These are phyloP conservation scores for Luffa aegyptiaca DNA, from an alignment of 306 rosid genomes.

Conservation along the genomic window DNA sequence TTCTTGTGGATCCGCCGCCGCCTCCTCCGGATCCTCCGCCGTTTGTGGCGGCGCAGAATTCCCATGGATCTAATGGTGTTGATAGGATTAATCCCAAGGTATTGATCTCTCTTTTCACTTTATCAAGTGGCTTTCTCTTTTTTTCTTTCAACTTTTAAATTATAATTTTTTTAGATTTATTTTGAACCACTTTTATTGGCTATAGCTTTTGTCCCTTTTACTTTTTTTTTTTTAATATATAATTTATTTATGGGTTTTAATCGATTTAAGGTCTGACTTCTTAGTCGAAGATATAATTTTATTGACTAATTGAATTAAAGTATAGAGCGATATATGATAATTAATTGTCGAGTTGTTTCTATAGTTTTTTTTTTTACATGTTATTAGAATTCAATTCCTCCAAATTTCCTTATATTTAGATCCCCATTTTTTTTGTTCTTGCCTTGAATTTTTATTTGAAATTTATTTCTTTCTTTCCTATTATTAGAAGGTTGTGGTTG, in stretches of 20 bases:
- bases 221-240: background rate
- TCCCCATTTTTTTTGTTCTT: too few relatives aligned
- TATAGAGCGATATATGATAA: too few relatives aligned
- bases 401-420: background rate
- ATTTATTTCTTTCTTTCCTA: too few relatives aligned
- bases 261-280: too few relatives aligned
- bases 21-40: conserved; percentile 23
- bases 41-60: conserved; percentile 36
- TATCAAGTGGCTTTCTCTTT: background rate
- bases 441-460: too few relatives aligned
- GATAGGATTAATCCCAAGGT: conserved; percentile 60
- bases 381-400: background rate
- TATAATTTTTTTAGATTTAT: background rate
- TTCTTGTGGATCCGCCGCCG: conserved; percentile 35
- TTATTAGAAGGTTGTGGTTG: too few relatives aligned
- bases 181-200: background rate
- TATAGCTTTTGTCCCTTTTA: background rate
- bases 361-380: too few relatives aligned
- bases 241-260: too few relatives aligned
- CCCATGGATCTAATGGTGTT: conserved; percentile 69
- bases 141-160: background rate
- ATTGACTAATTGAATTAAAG: too few relatives aligned
- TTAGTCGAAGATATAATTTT: too few relatives aligned
- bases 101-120: background rate
- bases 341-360: too few relatives aligned